Percentiles rank a stretch among this genome's conserved stretches.
Evolutionary conservation across 345 rosid species (phyloP).

Genomic region (Eutrema japonicum): DNA sequence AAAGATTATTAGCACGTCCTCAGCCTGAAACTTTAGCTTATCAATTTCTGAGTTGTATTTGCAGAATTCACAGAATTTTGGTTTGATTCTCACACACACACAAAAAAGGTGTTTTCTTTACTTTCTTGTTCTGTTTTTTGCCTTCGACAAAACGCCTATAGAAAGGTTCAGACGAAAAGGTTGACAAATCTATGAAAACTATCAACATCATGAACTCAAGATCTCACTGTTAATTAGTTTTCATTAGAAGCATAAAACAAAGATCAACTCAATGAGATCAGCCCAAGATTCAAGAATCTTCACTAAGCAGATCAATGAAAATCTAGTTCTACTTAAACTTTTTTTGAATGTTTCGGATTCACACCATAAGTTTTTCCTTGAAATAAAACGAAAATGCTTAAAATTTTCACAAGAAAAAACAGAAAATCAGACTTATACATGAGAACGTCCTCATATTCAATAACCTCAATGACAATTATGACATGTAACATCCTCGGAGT

Average conservation of each 20-base stretch:
- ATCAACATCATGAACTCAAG: conserved; percentile 22
- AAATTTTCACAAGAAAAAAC: too few species aligned
- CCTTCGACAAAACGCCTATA: not conserved
- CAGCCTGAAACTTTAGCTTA: not conserved
- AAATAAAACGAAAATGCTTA: too few species aligned
- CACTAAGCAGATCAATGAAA: not conserved
- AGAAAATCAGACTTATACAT: too few species aligned
- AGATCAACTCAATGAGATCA: not conserved
- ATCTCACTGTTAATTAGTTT: not conserved
- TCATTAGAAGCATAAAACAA: not conserved
- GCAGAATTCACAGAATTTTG: not conserved
- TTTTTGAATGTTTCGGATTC: not conserved
- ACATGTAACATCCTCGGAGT: not conserved
- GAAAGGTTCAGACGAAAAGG: conserved; percentile 31
- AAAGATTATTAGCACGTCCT: conserved; percentile 6
- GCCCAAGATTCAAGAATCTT: not conserved
- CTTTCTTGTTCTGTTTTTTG: conserved; percentile 2
- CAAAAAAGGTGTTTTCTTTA: not conserved
- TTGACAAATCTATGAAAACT: conserved; percentile 19
- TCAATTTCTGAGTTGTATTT: not conserved
- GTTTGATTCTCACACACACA: conserved; percentile 13
- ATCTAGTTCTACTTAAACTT: not conserved
- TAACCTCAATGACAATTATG: not conserved
- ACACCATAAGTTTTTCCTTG: not conserved
- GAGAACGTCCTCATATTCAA: not conserved